Evolutionary conservation across 768 basidiomycete species (phyloP), one percentile per base, ranked within the genome.

Genomic region (Xerocomus spinulosus): DNA sequence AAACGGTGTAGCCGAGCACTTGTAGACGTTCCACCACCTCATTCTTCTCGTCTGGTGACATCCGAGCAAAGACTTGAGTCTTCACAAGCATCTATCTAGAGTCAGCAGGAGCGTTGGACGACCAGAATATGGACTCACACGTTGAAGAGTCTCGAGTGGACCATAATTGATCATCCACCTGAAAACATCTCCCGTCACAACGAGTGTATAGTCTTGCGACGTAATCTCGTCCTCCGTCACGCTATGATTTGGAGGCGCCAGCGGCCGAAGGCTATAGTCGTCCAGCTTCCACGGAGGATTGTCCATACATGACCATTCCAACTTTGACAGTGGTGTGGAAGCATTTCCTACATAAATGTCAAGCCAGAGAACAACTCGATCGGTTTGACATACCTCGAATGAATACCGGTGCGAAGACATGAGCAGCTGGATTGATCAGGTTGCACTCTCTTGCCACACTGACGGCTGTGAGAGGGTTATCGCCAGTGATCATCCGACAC

Each of bases 11-110:
- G 9, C 95, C 96, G 20, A 99, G 77, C 2, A 79, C 74, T 59
- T 98, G 96, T 10, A 99, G 74, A 2, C 95, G 81, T 66, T 98
- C 95, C 15, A 99, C 91, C 15, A 98, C 82, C 66, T 99, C 96
- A 56, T 97, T 95, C 71, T 99, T 99, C 73, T 98, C 96, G 62
- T 98, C 96, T 0, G 96, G 96, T 9, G 96, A 99, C 96, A 99
- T 98, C 20, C 96, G 82, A 9, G 96, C 94, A 64, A 93, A 99
- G 38, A 98, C 84, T 64, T 96, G 91, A 2, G 94, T 83, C 67
- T 95, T 95, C 26, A 97, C 88, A 17, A 99, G 83, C 92, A 99
- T 96, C 95, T 97, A 46, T 5, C 17, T n/a, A 50, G 45, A 46
- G 25, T 45, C 38, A 49, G 36, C 37, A 45, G 29, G 17, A 17